Conservation (phyloP, 495 filamentous ascomycete species). For the Aspergillus coremiiformis region DNA sequence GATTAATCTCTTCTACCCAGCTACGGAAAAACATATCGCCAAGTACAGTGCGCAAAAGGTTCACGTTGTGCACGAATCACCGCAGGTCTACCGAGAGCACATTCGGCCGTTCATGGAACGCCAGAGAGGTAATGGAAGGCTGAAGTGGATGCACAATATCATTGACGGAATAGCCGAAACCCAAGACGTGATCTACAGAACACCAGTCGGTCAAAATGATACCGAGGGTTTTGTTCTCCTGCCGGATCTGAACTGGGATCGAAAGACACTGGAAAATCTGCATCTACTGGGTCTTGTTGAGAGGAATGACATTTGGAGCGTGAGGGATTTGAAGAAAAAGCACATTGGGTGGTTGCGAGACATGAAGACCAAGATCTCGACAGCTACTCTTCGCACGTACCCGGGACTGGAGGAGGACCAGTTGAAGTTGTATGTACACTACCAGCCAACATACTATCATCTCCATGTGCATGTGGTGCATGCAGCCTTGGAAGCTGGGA, state of each 20-base stretch:
- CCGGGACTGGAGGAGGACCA: neutral
- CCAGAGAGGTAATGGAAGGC: neutral
- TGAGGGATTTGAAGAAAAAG: neutral
- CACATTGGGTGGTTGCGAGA: neutral
- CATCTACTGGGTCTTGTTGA: neutral
- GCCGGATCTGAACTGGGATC: neutral
- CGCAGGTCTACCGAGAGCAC: neutral
- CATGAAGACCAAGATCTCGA: neutral
- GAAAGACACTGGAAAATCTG: neutral
- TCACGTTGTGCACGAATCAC: neutral
- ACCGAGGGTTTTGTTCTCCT: neutral
- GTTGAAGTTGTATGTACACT: neutral
- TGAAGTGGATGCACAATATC: neutral
- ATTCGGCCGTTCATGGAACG: neutral
- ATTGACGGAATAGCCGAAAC: neutral
- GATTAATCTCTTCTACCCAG: neutral
- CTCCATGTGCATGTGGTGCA: neutral
- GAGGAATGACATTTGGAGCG: neutral
- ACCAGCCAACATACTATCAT: neutral
- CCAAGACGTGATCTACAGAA: neutral
- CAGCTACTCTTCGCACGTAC: neutral
- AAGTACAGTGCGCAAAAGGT: neutral
- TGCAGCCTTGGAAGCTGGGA: neutral
- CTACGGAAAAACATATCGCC: neutral
- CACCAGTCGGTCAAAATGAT: neutral